phyloP scores from a whole-genome alignment of 148 eudicot genomes.

The Nepenthes mirabilis region DNA sequence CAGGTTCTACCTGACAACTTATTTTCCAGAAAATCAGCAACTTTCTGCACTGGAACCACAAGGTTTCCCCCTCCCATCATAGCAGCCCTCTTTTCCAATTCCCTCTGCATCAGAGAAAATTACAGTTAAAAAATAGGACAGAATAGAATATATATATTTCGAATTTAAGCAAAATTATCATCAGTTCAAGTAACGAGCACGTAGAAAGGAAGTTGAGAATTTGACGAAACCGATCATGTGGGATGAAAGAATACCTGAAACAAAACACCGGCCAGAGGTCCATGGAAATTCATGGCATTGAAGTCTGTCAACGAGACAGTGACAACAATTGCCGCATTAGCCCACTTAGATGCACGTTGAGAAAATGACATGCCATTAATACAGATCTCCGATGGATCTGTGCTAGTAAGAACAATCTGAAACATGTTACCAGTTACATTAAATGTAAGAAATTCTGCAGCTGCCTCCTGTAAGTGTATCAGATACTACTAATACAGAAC shows the following conservation, averaged over 20 bases:
- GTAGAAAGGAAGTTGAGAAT: not conserved
- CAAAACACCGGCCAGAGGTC: constrained; percentile 87
- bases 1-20: constrained; percentile 52
- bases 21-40: constrained; percentile 67
- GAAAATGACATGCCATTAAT: constrained; percentile 99
- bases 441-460: not conserved
- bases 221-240: not conserved
- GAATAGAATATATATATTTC: not conserved
- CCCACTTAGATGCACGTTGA: constrained; percentile 85
- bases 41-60: constrained; percentile 83
- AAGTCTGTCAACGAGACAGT: constrained; percentile 82
- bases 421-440: constrained; percentile 4
- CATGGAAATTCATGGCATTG: constrained; percentile 48
- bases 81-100: constrained; percentile 77
- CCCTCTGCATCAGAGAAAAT: constrained; percentile 37
- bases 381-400: constrained; percentile 77
- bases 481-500: no score
- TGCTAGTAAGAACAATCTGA: constrained; percentile 98
- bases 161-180: not conserved
- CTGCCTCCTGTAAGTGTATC: not conserved
- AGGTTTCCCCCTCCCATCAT: constrained; percentile 91
- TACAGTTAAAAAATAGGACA: not conserved
- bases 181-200: no score
- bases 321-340: constrained; percentile 90
- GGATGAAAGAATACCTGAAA: constrained; percentile 57